phyloP scores from a whole-genome alignment of 306 rosid species.

The Urtica urens region DNA sequence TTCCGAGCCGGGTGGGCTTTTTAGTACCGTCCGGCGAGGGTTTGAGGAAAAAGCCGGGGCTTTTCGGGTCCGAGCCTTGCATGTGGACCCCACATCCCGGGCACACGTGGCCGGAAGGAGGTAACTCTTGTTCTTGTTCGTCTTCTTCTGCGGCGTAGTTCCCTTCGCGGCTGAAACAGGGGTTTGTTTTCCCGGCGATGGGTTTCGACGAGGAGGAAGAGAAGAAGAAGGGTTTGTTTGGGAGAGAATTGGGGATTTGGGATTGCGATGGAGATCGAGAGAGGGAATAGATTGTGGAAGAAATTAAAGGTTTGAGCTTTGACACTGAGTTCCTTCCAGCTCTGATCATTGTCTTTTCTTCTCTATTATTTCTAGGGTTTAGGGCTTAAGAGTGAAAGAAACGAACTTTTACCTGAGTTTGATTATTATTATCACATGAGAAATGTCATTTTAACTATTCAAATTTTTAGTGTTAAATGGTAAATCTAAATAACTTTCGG shows the following conservation, averaged over 20 bases:
- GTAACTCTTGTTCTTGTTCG: no score
- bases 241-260: conserved; percentile 6
- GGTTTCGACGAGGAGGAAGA: conserved; percentile 15
- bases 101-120: conserved; percentile 42
- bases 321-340: conserved; percentile 23
- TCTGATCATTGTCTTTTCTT: conserved; percentile 1
- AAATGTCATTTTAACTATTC: no score
- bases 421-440: no score
- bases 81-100: conserved; percentile 88
- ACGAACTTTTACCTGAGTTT: no score
- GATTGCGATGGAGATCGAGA: conserved; percentile 6
- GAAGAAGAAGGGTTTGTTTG: neutral
- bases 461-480: no score
- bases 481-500: no score
- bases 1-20: conserved; percentile 24
- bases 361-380: conserved; percentile 2
- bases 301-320: conserved; percentile 18
- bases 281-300: conserved; percentile 9
- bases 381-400: no score
- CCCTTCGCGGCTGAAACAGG: conserved; percentile 60
- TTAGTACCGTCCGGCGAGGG: conserved; percentile 74
- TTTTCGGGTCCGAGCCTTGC: conserved; percentile 59
- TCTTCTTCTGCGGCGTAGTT: conserved; percentile 58
- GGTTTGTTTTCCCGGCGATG: conserved; percentile 10
- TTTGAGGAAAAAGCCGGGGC: conserved; percentile 70